phyloP scores from a whole-genome alignment of 1,284 basidiomycete genomes.

The Ganoderma lingzhi region DNA sequence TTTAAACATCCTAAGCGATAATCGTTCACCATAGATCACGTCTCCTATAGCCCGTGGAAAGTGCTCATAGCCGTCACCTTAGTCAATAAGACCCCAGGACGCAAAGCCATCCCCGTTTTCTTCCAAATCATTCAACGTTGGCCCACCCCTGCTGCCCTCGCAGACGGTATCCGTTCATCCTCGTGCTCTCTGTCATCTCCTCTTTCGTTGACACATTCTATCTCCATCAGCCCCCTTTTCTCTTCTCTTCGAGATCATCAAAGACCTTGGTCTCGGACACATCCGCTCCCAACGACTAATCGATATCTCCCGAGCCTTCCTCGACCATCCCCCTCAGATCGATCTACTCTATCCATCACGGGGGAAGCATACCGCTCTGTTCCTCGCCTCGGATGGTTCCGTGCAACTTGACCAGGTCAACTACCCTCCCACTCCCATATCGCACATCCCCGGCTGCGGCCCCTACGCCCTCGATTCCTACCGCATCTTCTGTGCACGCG shows the following conservation, averaged over 20 bases:
- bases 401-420: constrained; percentile 12
- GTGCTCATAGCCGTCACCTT: constrained; percentile 60
- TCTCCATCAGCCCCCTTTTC: constrained; percentile 16
- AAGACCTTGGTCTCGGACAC: constrained; percentile 60
- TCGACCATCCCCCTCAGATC: constrained; percentile 50
- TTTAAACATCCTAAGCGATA: neutral
- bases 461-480: constrained; percentile 74
- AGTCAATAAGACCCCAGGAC: constrained; percentile 65
- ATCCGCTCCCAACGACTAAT: constrained; percentile 60
- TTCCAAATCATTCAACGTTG: constrained; percentile 58
- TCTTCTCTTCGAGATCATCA: constrained; percentile 49
- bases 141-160: constrained; percentile 59
- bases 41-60: constrained; percentile 62
- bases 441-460: constrained; percentile 65
- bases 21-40: constrained; percentile 44
- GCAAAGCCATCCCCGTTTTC: constrained; percentile 61
- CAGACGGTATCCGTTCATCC: constrained; percentile 46
- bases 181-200: neutral
- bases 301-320: constrained; percentile 53
- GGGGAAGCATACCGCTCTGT: constrained; percentile 18
- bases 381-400: neutral
- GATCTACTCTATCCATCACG: constrained; percentile 32
- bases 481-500: constrained; percentile 62
- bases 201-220: neutral
- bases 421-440: constrained; percentile 56